Percentiles rank a stretch among this genome's conserved stretches.
Conservation (phyloP, 2,329 filamentous ascomycete genomes). For the Exophiala viscosa region DNA sequence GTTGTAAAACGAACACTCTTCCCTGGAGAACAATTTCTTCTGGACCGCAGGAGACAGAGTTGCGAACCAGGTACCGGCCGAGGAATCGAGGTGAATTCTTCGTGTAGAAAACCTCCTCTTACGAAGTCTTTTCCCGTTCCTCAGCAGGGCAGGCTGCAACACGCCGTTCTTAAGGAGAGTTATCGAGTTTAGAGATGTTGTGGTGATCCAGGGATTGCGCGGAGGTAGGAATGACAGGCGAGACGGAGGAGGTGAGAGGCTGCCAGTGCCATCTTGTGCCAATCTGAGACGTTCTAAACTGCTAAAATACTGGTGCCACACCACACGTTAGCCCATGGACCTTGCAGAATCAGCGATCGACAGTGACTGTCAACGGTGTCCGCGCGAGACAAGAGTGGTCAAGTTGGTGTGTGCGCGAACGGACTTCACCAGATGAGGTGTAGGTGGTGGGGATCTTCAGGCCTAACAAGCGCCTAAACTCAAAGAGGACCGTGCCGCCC, state of each 20-base stretch:
- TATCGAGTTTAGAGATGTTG: constrained; percentile 8
- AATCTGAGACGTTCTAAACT: constrained; percentile 34
- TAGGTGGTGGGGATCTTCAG: constrained; percentile 2
- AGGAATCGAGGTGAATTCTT: constrained; percentile 7
- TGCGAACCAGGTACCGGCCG: constrained; percentile 60
- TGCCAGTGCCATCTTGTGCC: constrained; percentile 28
- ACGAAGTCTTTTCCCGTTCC: constrained; percentile 9
- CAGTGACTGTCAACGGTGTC: constrained; percentile 14
- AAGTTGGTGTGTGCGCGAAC: neutral
- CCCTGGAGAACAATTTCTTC: constrained; percentile 64
- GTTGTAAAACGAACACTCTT: constrained; percentile 64
- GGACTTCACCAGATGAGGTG: too few species aligned
- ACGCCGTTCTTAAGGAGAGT: constrained; percentile 6
- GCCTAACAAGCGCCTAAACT: neutral
- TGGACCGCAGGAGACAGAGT: constrained; percentile 70
- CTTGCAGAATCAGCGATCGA: constrained; percentile 24
- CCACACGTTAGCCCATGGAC: constrained; percentile 26
- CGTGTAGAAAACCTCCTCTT: constrained; percentile 16
- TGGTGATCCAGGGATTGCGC: constrained; percentile 6
- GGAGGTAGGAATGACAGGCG: constrained; percentile 15
- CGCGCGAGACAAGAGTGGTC: constrained; percentile 8
- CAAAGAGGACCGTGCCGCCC: constrained; percentile 14
- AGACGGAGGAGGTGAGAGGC: constrained; percentile 15
- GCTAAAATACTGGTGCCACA: constrained; percentile 33
- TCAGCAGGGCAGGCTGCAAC: constrained; percentile 9